Evolutionary conservation across 2,329 filamentous ascomycete genomes (phyloP), one percentile per base, ranked within the genome.

Genomic region (Talaromyces atroroseus): DNA sequence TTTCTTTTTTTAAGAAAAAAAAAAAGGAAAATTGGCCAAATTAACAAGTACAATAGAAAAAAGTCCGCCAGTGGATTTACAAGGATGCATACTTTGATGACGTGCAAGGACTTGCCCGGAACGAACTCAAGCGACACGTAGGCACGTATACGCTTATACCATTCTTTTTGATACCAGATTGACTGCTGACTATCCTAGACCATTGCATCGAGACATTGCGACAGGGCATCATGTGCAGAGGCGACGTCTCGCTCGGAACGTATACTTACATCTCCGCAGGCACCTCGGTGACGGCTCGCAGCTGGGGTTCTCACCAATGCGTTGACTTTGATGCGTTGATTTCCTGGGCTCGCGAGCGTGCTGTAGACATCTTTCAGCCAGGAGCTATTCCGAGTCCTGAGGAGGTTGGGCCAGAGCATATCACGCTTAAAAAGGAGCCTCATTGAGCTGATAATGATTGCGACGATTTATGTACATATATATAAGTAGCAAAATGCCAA

Each of bases 191-290:
- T n/a, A n/a, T n/a, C n/a, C n/a, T n/a, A n/a, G n/a, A 60, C n/a
- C 59, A 60, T 34, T 60, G 59, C 48, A 36, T 61, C 16, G 60
- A 62, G n/a, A 49, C 54, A 16, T 47, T 61, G 10, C 59, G 60
- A 10, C 53, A 61, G 44, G 18, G 32, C 14, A 50, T 51, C 0
- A 32, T 62, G 32, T 62, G 60, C 32, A 7, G 24, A 16, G 47
- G 23, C 4, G 47, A 49, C 32, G 16, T 36, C 18, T 32, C 47
- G 2, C 24, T 49, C 18, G 18, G 18, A 12, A 18, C 23, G 3
- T 49, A 18, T 11, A 49, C 16, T 11, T 49, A 21, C 2, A 7
- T 49, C 2, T 14, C 21, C 11, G 47, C 3, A 10, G 24, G 18
- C 16, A 32, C 18, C 47, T 12, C 21, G 10, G 14, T 49, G 47